phyloP scores from a whole-genome alignment of 2,329 filamentous ascomycete species.

The Hypoxylon sp. region DNA sequence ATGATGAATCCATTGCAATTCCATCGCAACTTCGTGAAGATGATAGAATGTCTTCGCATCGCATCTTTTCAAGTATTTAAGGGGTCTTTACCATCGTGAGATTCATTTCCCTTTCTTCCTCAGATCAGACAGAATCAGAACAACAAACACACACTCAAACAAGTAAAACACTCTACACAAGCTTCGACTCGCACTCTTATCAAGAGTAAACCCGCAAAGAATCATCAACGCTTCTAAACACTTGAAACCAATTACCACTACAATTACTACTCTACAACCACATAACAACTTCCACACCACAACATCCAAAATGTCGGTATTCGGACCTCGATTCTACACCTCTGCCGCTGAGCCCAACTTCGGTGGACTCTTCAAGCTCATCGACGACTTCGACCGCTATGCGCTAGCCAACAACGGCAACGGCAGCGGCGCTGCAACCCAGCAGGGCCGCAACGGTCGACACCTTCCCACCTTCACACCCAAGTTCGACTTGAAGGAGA shows the following conservation, averaged over 20 bases:
- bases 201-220: constrained; percentile 38
- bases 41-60: constrained; percentile 35
- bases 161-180: constrained; percentile 24
- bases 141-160: constrained; percentile 24
- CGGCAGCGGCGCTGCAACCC: constrained; percentile 5
- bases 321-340: constrained; percentile 63
- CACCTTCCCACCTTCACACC: constrained; percentile 70
- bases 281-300: constrained; percentile 31
- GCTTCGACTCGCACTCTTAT: constrained; percentile 23
- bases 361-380: constrained; percentile 69
- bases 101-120: constrained; percentile 28
- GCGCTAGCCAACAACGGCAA: constrained; percentile 46
- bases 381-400: constrained; percentile 70
- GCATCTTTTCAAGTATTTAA: constrained; percentile 45
- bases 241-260: constrained; percentile 25
- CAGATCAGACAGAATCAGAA: constrained; percentile 43
- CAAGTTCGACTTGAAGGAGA: constrained; percentile 81
- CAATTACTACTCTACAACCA: constrained; percentile 18
- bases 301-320: constrained; percentile 65
- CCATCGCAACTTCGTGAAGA: constrained; percentile 41
- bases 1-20: constrained; percentile 32
- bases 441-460: constrained; percentile 30
- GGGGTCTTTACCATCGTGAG: constrained; percentile 27
- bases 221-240: constrained; percentile 40
- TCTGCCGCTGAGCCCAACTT: constrained; percentile 58